A percentile compares a stretch with the other conserved stretches of the same genome.
Evolutionary conservation across 768 basidiomycete genomes (phyloP).

Genomic region (Termitomyces sp.): DNA sequence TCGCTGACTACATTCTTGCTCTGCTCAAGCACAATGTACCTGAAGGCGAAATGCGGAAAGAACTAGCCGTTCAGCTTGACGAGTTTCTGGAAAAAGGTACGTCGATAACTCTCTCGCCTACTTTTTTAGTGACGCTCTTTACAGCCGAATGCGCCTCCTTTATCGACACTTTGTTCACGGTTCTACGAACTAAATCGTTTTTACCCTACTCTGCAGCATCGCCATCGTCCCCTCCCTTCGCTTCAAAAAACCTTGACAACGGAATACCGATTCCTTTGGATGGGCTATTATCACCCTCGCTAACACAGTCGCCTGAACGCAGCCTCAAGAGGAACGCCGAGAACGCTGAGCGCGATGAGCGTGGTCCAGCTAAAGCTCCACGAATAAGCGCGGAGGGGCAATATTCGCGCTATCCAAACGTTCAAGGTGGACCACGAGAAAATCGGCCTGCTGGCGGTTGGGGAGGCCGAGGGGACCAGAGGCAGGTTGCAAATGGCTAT

Average conservation of each 20-base stretch:
- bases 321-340: constrained; percentile 63
- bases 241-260: constrained; percentile 42
- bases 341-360: constrained; percentile 55
- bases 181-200: constrained; percentile 82
- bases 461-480: constrained; percentile 30
- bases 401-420: constrained; percentile 57
- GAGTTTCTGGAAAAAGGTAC: constrained; percentile 92
- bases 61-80: constrained; percentile 70
- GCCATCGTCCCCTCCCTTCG: constrained; percentile 34
- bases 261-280: constrained; percentile 84
- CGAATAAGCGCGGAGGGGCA: constrained; percentile 60
- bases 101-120: constrained; percentile 11
- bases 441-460: constrained; percentile 36
- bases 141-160: constrained; percentile 63
- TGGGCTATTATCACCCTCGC: constrained; percentile 43
- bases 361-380: constrained; percentile 65
- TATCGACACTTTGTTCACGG: constrained; percentile 81
- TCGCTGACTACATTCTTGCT: constrained; percentile 93
- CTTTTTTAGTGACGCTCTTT: constrained; percentile 9
- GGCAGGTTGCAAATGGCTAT: constrained; percentile 28
- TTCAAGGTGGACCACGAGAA: constrained; percentile 25
- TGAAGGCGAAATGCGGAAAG: constrained; percentile 76
- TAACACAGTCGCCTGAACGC: constrained; percentile 42
- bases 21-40: constrained; percentile 86
- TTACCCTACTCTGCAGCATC: constrained; percentile 57